Conservation (phyloP, 495 filamentous ascomycete genomes). For the Penicillium parvum region DNA sequence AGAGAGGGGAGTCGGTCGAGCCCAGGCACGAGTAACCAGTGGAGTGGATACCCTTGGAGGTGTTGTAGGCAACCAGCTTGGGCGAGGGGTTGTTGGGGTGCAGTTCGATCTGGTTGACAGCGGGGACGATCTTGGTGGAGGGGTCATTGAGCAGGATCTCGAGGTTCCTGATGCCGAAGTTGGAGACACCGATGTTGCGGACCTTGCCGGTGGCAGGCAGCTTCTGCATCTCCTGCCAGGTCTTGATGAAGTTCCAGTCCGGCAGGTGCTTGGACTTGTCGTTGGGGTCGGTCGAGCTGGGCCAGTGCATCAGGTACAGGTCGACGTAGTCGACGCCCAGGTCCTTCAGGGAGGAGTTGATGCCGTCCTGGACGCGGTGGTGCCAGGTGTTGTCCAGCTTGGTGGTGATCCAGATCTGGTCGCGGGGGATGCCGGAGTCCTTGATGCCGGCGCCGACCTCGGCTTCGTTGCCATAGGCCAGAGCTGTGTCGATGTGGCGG, state of each 20-base stretch:
- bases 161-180: constrained; percentile 58
- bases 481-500: constrained; percentile 70
- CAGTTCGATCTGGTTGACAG: constrained; percentile 90
- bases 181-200: constrained; percentile 64
- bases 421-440: constrained; percentile 73
- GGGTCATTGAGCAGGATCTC: constrained; percentile 53
- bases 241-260: constrained; percentile 79
- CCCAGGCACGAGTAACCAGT: constrained; percentile 68
- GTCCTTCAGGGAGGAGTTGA: constrained; percentile 63
- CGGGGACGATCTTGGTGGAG: constrained; percentile 61
- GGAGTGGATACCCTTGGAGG: constrained; percentile 61
- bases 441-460: constrained; percentile 77
- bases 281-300: constrained; percentile 56
- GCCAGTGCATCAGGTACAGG: constrained; percentile 86
- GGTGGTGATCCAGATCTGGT: constrained; percentile 81
- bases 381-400: constrained; percentile 86
- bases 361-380: constrained; percentile 62
- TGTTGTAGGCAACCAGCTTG: constrained; percentile 71
- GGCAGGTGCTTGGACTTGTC: constrained; percentile 53
- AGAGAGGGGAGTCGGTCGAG: constrained; percentile 50
- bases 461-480: constrained; percentile 79
- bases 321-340: constrained; percentile 76
- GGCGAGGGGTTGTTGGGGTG: constrained; percentile 78
- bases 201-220: constrained; percentile 74
- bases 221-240: constrained; percentile 81